Percentiles rank a stretch among this genome's conserved stretches.
Evolutionary conservation across 306 rosid genomes (phyloP).

Genomic region (Cyamopsis tetragonoloba): DNA sequence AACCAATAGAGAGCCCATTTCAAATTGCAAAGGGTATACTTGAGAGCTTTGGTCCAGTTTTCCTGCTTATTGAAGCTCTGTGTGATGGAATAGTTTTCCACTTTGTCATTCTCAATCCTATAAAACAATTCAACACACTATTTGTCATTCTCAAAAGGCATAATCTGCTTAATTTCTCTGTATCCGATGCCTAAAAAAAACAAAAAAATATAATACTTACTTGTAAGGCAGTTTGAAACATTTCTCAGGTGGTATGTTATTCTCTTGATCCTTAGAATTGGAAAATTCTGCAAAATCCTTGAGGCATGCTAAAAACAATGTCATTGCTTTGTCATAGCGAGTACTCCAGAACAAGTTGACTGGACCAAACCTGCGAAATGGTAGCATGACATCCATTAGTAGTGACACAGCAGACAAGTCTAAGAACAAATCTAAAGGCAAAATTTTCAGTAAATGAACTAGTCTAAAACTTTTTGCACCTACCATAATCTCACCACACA

Average conservation of each 20-base stretch:
- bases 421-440: constrained; percentile 14
- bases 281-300: constrained; percentile 96
- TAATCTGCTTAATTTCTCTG: neutral
- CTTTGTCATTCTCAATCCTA: constrained; percentile 91
- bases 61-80: constrained; percentile 98
- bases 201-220: no score
- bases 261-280: constrained; percentile 82
- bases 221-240: constrained; percentile 90
- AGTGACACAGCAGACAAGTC: constrained; percentile 24
- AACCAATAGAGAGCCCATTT: constrained; percentile 99
- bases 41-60: constrained; percentile 96
- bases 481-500: constrained; percentile 16
- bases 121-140: constrained; percentile 26
- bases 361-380: constrained; percentile 79
- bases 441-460: neutral
- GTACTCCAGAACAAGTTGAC: constrained; percentile 99
- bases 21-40: constrained; percentile 92
- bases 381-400: neutral
- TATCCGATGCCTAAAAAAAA: neutral
- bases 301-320: constrained; percentile 77
- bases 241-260: constrained; percentile 85
- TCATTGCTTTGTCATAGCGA: constrained; percentile 96
- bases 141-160: constrained; percentile 26
- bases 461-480: constrained; percentile 1
- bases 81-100: constrained; percentile 84